Evolutionary conservation across 768 basidiomycete species (phyloP), one percentile per base, ranked within the genome.

Genomic region (Leccinum imitatum): DNA sequence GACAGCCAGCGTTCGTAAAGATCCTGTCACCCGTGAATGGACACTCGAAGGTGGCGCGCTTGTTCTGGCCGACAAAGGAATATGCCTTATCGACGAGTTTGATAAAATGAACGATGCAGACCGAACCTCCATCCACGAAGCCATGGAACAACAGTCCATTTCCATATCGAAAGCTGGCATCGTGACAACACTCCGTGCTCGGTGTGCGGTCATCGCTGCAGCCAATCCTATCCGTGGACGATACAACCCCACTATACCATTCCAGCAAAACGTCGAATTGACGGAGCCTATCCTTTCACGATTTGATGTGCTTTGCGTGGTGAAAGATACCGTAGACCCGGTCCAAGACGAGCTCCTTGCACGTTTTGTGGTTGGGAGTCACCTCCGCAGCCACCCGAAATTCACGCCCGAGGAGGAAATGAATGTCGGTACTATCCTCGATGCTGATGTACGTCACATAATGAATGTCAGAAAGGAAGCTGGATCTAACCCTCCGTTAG

Each of bases 21-120:
- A 99, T 70, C 95, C 97, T 0, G 84, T 98, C 58, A 98, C 97
- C 11, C 84, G 89, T 19, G 97, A 98, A 76, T 99, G 97, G 97
- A 98, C 97, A 3, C 82, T 99, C 27, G 97, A 99, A 75, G 97
- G 97, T 14, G 97, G 97, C 9, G 97, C 97, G 3, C 81, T 99
- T 10, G 97, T 99, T n/a, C 81, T 99, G 19, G 97, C 97, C 3
- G 97, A 99, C 77, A 97, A 96, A 76, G 97, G 97, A 13, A 93
- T 90, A 27, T 98, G 97, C 70, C 79, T 98, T 39, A 99, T 99
- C 65, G 97, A 99, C 76, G 97, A 98, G 74, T 98, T 99, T 73
- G 97, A 99, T 80, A 99, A 99, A 81, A 99, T 99, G 97, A 98
- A 98, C 76, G 97, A 98, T 68, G 84, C 93, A 15, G 96, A 99